These are phyloP conservation scores for Myxozyma udenii DNA, from an alignment of 805 yeast species.

Conservation along the genomic window DNA sequence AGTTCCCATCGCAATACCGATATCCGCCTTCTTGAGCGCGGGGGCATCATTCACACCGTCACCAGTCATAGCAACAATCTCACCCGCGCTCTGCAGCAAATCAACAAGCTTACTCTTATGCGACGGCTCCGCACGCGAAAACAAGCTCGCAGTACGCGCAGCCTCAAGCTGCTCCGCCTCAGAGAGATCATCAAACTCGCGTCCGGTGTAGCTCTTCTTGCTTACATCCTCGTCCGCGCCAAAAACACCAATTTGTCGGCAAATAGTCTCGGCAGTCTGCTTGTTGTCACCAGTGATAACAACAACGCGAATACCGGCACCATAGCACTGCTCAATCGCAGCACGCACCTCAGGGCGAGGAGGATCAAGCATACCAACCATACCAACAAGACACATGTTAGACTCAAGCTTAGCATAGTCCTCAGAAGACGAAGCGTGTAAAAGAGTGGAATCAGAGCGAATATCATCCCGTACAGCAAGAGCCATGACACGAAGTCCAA, in stretches of 20 bases:
- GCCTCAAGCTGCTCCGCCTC: slow-evolving; percentile 44
- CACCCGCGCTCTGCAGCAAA: slow-evolving; percentile 46
- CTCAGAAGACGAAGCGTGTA: slow-evolving; percentile 25
- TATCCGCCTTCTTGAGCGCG: slow-evolving; percentile 59
- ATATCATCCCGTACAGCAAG: slow-evolving; percentile 41
- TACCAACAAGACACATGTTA: slow-evolving; percentile 44
- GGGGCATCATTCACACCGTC: slow-evolving; percentile 68
- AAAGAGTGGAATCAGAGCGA: slow-evolving; percentile 17
- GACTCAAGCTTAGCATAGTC: slow-evolving; percentile 40
- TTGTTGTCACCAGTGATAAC: slow-evolving; percentile 52
- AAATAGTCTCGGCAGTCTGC: slow-evolving; percentile 48
- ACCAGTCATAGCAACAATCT: slow-evolving; percentile 62
- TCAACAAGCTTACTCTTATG: slow-evolving; percentile 55
- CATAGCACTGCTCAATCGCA: slow-evolving; percentile 44
- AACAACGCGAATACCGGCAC: slow-evolving; percentile 50
- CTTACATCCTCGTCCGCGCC: slow-evolving; percentile 37
- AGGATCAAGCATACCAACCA: slow-evolving; percentile 51
- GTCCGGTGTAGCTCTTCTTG: slow-evolving; percentile 44
- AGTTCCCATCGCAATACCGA: slow-evolving; percentile 62
- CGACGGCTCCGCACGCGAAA: slow-evolving; percentile 57
- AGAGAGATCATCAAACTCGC: slow-evolving; percentile 40
- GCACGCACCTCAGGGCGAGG: slow-evolving; percentile 48
- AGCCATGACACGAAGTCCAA: slow-evolving; percentile 49
- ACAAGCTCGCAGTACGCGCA: slow-evolving; percentile 46
- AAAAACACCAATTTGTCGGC: slow-evolving; percentile 48